phyloP scores from a whole-genome alignment of 1,284 basidiomycete genomes.

The Ganoderma leucocontextum region DNA sequence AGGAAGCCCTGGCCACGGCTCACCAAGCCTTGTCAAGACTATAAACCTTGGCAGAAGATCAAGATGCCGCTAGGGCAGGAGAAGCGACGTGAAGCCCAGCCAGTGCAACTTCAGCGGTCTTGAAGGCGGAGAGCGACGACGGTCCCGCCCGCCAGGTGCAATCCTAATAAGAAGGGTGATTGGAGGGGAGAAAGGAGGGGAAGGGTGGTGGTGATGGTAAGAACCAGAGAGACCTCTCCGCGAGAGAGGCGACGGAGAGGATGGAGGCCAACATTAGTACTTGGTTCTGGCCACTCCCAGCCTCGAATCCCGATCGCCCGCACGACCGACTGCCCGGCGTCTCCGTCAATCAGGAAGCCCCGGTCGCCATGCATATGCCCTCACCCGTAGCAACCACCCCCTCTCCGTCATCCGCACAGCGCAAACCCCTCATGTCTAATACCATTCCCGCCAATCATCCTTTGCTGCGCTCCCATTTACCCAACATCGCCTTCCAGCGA shows the following conservation, averaged over 20 bases:
- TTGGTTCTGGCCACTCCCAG: background rate
- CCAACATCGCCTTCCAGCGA: background rate
- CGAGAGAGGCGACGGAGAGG: slow-evolving; percentile 16
- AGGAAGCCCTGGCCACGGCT: slow-evolving; percentile 9
- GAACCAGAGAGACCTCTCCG: slow-evolving; percentile 30
- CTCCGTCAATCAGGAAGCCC: slow-evolving; percentile 3
- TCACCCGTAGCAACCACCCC: background rate
- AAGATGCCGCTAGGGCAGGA: slow-evolving; percentile 57
- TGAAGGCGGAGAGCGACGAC: slow-evolving; percentile 38
- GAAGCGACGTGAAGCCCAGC: slow-evolving; percentile 40
- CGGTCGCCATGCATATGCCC: background rate
- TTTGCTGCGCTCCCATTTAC: background rate
- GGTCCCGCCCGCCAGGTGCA: slow-evolving; percentile 60
- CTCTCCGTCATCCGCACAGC: slow-evolving; percentile 1
- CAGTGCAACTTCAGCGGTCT: slow-evolving; percentile 37
- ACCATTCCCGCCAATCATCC: background rate
- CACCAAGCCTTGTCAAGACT: slow-evolving; percentile 36
- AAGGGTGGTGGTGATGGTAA: slow-evolving; percentile 31
- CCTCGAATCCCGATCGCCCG: slow-evolving; percentile 2
- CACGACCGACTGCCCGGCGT: background rate
- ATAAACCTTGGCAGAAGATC: slow-evolving; percentile 37
- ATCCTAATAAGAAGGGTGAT: slow-evolving; percentile 39
- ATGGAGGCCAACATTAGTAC: slow-evolving; percentile 7
- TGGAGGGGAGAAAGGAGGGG: slow-evolving; percentile 35
- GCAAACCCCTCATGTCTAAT: background rate